Evolutionary conservation across 352 stramenopile species (phyloP).

Genomic region (Thalassiosira livingstoniorum): DNA sequence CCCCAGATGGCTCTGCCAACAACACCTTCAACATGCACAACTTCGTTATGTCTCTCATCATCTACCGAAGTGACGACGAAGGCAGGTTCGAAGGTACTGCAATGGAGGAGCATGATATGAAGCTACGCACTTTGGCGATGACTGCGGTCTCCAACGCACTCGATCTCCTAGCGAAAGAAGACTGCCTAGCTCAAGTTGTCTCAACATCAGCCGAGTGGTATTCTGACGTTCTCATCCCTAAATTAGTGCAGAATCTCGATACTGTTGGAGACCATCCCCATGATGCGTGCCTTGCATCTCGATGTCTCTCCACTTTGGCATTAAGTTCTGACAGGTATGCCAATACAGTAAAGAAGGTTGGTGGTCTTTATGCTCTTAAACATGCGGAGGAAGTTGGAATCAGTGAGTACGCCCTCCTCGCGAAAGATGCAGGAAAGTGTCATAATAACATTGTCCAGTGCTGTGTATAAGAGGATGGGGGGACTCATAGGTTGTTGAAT

Average conservation of each 20-base stretch:
- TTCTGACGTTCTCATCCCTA: slow-evolving; percentile 62
- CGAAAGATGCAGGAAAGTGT: slow-evolving; percentile 54
- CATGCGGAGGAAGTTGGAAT: slow-evolving; percentile 55
- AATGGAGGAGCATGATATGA: slow-evolving; percentile 35
- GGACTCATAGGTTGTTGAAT: background rate
- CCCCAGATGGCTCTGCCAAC: slow-evolving; percentile 40
- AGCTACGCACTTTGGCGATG: slow-evolving; percentile 61
- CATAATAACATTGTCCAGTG: slow-evolving; percentile 13
- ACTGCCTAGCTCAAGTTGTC: slow-evolving; percentile 48
- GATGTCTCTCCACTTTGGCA: slow-evolving; percentile 54
- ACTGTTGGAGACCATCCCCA: slow-evolving; percentile 52
- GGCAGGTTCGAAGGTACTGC: slow-evolving; percentile 18
- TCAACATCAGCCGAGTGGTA: slow-evolving; percentile 61
- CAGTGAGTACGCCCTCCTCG: slow-evolving; percentile 62
- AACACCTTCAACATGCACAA: slow-evolving; percentile 47
- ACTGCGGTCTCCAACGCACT: slow-evolving; percentile 66
- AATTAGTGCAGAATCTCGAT: slow-evolving; percentile 65
- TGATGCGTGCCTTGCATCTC: slow-evolving; percentile 66
- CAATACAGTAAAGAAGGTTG: slow-evolving; percentile 46
- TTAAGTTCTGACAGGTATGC: slow-evolving; percentile 33
- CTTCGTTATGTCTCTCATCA: slow-evolving; percentile 54
- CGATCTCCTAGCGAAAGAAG: slow-evolving; percentile 53
- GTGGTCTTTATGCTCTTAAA: slow-evolving; percentile 44
- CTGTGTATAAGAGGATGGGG: background rate
- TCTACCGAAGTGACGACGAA: slow-evolving; percentile 56